Evolutionary conservation across 176 grass and related monocot genomes (phyloP).

Genomic region (Chrysopogon serrulatus): DNA sequence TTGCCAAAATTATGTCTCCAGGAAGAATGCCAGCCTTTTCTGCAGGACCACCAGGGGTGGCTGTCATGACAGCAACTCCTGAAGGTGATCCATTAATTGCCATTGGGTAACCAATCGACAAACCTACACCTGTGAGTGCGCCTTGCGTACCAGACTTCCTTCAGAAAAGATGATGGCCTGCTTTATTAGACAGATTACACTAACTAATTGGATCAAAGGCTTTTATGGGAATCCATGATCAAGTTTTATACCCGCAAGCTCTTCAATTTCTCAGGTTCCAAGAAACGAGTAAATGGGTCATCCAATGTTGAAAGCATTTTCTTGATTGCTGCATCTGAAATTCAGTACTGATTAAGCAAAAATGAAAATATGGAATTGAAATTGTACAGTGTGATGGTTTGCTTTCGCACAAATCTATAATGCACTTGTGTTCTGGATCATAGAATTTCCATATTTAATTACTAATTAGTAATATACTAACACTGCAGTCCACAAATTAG

Average conservation of each 20-base stretch:
- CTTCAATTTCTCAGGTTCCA: constrained; percentile 98
- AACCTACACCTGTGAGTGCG: constrained; percentile 86
- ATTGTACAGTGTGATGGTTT: not conserved
- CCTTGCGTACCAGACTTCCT: constrained; percentile 99
- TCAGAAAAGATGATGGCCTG: constrained; percentile 56
- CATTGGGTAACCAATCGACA: constrained; percentile 81
- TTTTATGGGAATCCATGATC: not conserved
- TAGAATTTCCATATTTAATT: not conserved
- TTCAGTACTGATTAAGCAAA: not conserved
- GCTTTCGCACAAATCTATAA: not conserved
- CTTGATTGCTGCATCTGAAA: constrained; percentile 91
- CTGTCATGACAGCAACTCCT: constrained; percentile 80
- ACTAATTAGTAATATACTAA: not conserved
- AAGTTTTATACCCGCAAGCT: constrained; percentile 78
- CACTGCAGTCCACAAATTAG: not conserved
- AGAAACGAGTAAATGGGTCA: constrained; percentile 93
- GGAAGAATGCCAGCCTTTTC: constrained; percentile 75
- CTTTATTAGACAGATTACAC: constrained; percentile 17
- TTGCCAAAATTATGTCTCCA: constrained; percentile 90
- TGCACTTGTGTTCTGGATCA: too few relatives aligned
- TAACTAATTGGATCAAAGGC: not conserved
- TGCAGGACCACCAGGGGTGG: constrained; percentile 79
- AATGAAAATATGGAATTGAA: not conserved
- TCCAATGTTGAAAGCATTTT: constrained; percentile 91
- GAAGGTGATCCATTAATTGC: constrained; percentile 52